Conservation (phyloP, 495 filamentous ascomycete genomes). For the Hypoxylon cercidicola region DNA sequence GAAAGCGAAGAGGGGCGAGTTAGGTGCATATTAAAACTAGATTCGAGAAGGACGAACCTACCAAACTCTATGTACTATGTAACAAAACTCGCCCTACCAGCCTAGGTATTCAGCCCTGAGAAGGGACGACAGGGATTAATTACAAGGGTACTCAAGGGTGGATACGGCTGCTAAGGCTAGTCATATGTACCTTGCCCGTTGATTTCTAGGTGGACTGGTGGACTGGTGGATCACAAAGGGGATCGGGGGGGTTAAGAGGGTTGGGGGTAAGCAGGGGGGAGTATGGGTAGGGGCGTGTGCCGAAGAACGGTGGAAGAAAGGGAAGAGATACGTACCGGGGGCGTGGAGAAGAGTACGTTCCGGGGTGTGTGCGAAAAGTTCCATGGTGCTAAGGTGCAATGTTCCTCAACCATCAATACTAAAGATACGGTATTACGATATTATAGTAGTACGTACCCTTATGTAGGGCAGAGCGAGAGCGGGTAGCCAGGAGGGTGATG, state of each 20-base stretch:
- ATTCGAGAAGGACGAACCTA: conserved; percentile 39
- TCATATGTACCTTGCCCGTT: conserved; percentile 16
- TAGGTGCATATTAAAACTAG: conserved; percentile 45
- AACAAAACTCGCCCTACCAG: conserved; percentile 32
- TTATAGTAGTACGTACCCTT: not conserved
- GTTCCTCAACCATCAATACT: not conserved
- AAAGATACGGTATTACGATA: conserved; percentile 9
- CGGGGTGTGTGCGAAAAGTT: conserved; percentile 7
- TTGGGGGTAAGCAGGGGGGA: too few species aligned
- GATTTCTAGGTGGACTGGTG: conserved; percentile 17
- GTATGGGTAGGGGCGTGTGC: conserved; percentile 9
- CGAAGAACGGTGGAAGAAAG: conserved; percentile 7
- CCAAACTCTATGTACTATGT: conserved; percentile 23
- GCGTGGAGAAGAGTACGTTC: conserved; percentile 3
- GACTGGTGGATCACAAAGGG: conserved; percentile 5
- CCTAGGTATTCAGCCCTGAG: conserved; percentile 32
- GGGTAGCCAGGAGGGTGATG: conserved; percentile 2
- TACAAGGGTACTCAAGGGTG: conserved; percentile 13
- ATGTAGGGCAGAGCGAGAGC: not conserved
- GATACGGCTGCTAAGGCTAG: conserved; percentile 13
- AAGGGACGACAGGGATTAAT: conserved; percentile 5
- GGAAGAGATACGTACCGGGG: conserved; percentile 10
- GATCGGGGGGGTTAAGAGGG: not conserved
- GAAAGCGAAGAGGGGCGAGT: conserved; percentile 39
- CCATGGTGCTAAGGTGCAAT: not conserved